Conservation (phyloP, 1,284 basidiomycete genomes). For the Heterobasidion parviporum region DNA sequence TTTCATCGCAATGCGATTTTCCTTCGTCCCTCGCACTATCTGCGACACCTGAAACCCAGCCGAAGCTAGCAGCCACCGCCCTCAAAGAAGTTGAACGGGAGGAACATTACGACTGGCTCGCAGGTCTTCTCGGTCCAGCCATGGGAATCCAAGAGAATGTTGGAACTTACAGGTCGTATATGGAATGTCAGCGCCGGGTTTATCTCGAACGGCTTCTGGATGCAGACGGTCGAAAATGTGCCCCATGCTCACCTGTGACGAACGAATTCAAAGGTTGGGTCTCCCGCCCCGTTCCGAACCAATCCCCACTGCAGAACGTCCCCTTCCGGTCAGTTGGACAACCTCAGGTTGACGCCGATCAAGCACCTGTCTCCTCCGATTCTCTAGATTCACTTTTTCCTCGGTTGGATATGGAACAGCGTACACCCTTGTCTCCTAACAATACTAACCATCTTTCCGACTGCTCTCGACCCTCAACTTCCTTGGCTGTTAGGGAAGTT, state of each 20-base stretch:
- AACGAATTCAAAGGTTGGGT: slow-evolving; percentile 1
- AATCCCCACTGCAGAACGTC: not conserved
- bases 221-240: not conserved
- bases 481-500: too few species aligned
- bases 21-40: too few species aligned
- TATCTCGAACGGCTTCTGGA: slow-evolving; percentile 33
- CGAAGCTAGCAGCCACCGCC: not conserved
- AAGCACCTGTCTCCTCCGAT: not conserved
- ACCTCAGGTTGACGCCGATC: too few species aligned
- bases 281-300: not conserved
- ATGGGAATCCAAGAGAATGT: slow-evolving; percentile 40
- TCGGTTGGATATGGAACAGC: not conserved
- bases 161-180: slow-evolving; percentile 44
- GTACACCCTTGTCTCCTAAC: not conserved
- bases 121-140: slow-evolving; percentile 37
- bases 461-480: too few species aligned
- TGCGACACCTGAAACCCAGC: not conserved
- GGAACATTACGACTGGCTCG: slow-evolving; percentile 42
- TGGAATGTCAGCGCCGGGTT: slow-evolving; percentile 37
- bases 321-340: not conserved
- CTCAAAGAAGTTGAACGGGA: slow-evolving; percentile 28
- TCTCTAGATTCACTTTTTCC: not conserved
- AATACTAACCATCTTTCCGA: not conserved
- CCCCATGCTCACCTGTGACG: not conserved
- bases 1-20: not conserved